Evolutionary conservation across 2,329 filamentous ascomycete genomes (phyloP).

Genomic region (Alternaria solani): DNA sequence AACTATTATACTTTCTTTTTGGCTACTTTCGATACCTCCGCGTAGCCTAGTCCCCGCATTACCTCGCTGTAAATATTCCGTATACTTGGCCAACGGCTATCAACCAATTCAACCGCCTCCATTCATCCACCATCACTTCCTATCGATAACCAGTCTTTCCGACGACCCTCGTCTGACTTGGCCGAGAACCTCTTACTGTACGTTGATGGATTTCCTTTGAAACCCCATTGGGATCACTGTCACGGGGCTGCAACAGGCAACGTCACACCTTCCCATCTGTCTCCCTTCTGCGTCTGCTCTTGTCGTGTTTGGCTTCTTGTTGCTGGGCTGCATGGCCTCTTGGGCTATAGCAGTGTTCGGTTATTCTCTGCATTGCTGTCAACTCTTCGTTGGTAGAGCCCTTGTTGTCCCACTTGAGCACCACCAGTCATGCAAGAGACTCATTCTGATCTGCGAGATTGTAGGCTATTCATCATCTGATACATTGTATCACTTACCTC

Average conservation of each 20-base stretch:
- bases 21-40: conserved; percentile 20
- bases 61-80: conserved; percentile 20
- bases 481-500: conserved; percentile 18
- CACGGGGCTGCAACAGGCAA: conserved; percentile 41
- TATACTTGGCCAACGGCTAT: conserved; percentile 21
- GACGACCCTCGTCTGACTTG: conserved; percentile 36
- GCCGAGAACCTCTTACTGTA: conserved; percentile 52
- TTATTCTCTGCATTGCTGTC: conserved; percentile 27
- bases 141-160: conserved; percentile 20
- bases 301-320: conserved; percentile 13
- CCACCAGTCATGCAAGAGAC: conserved; percentile 39
- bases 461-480: conserved; percentile 38
- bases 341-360: conserved; percentile 17
- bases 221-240: conserved; percentile 43
- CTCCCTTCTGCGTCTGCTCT: conserved; percentile 25
- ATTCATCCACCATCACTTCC: not conserved
- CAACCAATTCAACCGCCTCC: conserved; percentile 7
- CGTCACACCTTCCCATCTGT: conserved; percentile 38
- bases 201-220: conserved; percentile 44
- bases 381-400: conserved; percentile 23
- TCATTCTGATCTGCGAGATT: conserved; percentile 35
- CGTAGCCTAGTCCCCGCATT: conserved; percentile 23
- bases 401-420: conserved; percentile 33
- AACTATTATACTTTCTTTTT: conserved; percentile 30
- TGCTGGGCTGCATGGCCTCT: conserved; percentile 7